A percentile compares a stretch with the other conserved stretches of the same genome.
Conservation (phyloP, 345 rosid species). For the Clausena lansium region DNA sequence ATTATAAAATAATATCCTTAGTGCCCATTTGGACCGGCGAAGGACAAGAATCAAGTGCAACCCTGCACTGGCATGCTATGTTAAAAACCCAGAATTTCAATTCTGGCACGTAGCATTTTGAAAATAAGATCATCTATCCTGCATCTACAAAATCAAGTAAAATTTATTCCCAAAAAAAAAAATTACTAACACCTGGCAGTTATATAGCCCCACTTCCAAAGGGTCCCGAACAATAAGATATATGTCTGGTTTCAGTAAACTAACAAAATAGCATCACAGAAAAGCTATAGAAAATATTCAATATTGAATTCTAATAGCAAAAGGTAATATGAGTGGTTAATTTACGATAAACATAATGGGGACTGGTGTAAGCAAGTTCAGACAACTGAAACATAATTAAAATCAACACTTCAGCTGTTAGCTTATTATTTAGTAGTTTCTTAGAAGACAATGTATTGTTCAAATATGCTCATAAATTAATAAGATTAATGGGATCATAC, state of each 20-base stretch:
- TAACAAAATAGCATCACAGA: background rate
- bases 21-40: background rate
- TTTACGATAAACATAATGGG: background rate
- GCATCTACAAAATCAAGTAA: background rate
- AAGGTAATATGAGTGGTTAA: background rate
- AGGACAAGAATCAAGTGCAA: background rate
- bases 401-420: background rate
- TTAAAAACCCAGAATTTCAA: background rate
- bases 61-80: background rate
- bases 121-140: slow-evolving; percentile 1
- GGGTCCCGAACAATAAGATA: background rate
- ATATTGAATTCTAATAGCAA: background rate
- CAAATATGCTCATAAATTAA: background rate
- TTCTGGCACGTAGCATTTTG: background rate
- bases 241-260: background rate
- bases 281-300: background rate
- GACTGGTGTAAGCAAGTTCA: background rate
- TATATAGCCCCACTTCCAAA: background rate
- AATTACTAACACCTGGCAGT: background rate
- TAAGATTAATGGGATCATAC: background rate
- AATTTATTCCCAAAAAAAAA: background rate
- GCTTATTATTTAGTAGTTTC: background rate
- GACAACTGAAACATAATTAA: background rate
- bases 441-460: background rate
- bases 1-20: background rate